phyloP scores from a whole-genome alignment of 2,329 filamentous ascomycete genomes.

The Claviceps capensis region DNA sequence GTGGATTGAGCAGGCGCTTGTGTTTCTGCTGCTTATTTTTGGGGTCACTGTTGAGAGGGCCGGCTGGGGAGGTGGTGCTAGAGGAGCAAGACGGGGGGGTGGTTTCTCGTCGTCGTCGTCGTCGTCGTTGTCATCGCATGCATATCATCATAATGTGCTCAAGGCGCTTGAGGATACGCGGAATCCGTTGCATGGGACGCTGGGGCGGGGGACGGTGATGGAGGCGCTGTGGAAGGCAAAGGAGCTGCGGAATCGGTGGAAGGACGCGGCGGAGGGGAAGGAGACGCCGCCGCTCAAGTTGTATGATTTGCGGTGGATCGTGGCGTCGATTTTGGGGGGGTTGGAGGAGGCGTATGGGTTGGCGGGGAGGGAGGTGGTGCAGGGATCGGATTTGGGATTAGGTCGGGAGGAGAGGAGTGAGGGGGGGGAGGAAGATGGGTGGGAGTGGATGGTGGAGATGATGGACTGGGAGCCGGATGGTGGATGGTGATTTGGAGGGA shows the following conservation, averaged over 20 bases:
- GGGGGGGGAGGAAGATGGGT: conserved; percentile 15
- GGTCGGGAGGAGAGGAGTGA: conserved; percentile 15
- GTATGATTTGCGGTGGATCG: conserved; percentile 48
- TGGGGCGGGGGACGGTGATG: conserved; percentile 42
- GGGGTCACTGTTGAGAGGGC: conserved; percentile 34
- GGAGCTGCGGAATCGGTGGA: conserved; percentile 59
- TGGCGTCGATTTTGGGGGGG: conserved; percentile 41
- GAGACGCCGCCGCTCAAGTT: conserved; percentile 33
- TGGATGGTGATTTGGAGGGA: background rate
- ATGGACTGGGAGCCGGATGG: conserved; percentile 23
- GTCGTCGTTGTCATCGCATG: conserved; percentile 24
- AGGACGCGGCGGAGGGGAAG: conserved; percentile 42
- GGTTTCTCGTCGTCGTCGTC: background rate
- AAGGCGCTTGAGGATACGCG: conserved; percentile 40
- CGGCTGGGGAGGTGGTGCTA: background rate
- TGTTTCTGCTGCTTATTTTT: conserved; percentile 51
- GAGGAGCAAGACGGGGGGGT: background rate
- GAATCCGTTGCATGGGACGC: conserved; percentile 40
- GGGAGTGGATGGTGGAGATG: conserved; percentile 27
- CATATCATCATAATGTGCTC: conserved; percentile 58
- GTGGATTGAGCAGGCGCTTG: conserved; percentile 56
- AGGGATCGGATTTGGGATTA: conserved; percentile 24
- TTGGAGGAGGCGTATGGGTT: conserved; percentile 44
- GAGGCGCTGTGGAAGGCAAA: conserved; percentile 52
- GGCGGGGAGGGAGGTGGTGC: conserved; percentile 30